Evolutionary conservation across 768 basidiomycete species (phyloP).

Genomic region (Agaricus blazei): DNA sequence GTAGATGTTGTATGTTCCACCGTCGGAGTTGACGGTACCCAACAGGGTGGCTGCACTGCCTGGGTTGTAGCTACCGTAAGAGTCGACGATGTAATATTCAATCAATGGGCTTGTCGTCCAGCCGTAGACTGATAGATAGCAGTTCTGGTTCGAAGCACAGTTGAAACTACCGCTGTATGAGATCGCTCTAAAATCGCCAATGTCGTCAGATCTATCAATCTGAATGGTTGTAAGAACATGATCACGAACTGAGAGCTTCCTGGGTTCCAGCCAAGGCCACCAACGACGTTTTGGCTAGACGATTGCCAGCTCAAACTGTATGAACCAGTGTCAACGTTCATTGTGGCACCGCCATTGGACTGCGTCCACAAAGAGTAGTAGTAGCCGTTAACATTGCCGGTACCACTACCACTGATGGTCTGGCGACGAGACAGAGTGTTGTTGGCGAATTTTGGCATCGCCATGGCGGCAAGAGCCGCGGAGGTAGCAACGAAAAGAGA

Average conservation of each 20-base stretch:
- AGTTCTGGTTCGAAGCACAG: constrained; percentile 29
- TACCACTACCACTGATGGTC: constrained; percentile 16
- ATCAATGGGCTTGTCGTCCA: constrained; percentile 42
- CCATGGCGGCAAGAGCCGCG: constrained; percentile 14
- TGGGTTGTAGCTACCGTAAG: constrained; percentile 37
- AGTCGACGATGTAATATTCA: constrained; percentile 44
- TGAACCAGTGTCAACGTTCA: constrained; percentile 20
- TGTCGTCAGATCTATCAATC: not conserved
- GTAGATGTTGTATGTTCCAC: constrained; percentile 38
- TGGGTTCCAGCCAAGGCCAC: constrained; percentile 34
- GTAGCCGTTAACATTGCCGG: constrained; percentile 27
- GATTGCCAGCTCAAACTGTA: constrained; percentile 29
- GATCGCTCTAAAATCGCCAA: constrained; percentile 23
- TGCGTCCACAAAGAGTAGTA: constrained; percentile 33
- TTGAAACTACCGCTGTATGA: constrained; percentile 30
- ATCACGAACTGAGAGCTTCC: constrained; percentile 22
- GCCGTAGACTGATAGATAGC: constrained; percentile 40
- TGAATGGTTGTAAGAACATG: not conserved
- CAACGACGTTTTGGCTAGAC: constrained; percentile 29
- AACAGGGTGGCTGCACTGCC: constrained; percentile 22
- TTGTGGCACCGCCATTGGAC: constrained; percentile 25
- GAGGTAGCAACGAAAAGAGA: constrained; percentile 11
- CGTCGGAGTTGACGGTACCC: constrained; percentile 37
- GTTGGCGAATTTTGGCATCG: constrained; percentile 17
- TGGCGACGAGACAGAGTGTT: constrained; percentile 12